These are phyloP conservation scores for Verbena officinalis DNA, from an alignment of 257 asterid genomes.

Conservation along the genomic window DNA sequence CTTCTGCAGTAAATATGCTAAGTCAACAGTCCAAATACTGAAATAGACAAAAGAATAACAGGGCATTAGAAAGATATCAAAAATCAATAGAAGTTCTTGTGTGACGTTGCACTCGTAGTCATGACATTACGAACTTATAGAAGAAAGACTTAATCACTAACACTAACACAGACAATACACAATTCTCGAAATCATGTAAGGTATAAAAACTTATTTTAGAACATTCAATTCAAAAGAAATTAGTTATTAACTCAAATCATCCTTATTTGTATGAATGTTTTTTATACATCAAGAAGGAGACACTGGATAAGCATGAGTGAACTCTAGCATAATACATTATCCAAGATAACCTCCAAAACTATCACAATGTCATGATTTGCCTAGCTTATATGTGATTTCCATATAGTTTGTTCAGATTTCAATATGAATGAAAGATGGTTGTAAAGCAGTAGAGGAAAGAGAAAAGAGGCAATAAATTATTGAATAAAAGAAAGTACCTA, in stretches of 20 bases:
- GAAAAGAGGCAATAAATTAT: neutral
- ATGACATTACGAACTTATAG: neutral
- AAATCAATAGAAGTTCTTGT: constrained; percentile 13
- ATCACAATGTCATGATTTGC: neutral
- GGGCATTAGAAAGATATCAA: constrained; percentile 35
- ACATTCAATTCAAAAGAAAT: neutral
- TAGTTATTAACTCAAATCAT: neutral
- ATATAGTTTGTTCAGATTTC: neutral
- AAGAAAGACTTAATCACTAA: constrained; percentile 19
- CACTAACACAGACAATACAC: no score
- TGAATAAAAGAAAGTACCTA: constrained; percentile 64
- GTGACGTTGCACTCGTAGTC: constrained; percentile 6
- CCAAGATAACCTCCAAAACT: neutral
- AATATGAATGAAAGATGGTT: no score
- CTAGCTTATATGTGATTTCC: neutral
- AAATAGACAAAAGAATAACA: constrained; percentile 36
- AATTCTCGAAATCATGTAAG: no score
- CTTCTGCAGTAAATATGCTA: constrained; percentile 92
- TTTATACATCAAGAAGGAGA: neutral
- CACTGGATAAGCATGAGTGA: neutral
- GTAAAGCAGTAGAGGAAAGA: neutral
- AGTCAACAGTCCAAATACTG: constrained; percentile 97
- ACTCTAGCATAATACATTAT: no score
- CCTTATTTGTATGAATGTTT: constrained; percentile 6
- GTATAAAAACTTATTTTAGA: no score